These are phyloP conservation scores for Podospora conica DNA, from an alignment of 495 filamentous ascomycete species.

Conservation along the genomic window DNA sequence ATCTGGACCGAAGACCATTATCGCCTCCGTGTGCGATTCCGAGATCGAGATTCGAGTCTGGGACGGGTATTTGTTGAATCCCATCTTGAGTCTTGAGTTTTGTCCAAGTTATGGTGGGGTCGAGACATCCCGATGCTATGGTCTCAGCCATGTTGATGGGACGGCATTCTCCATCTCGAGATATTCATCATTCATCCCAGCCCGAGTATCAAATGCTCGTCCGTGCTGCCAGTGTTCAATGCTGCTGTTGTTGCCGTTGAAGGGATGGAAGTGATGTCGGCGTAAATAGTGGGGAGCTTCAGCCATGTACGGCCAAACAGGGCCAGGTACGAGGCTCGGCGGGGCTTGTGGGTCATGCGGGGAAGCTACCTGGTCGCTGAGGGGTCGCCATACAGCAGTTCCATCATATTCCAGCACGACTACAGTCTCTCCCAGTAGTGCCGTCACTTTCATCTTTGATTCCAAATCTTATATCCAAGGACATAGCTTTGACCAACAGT, in stretches of 20 bases:
- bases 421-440: neutral
- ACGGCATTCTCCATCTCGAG: neutral
- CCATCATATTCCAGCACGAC: neutral
- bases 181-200: neutral
- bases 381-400: no score
- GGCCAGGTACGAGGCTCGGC: no score
- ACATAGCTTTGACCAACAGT: neutral
- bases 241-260: neutral
- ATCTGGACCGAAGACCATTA: neutral
- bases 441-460: neutral
- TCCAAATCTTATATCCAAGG: neutral
- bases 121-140: no score
- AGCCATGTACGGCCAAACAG: no score
- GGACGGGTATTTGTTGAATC: neutral
- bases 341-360: no score
- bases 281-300: neutral
- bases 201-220: neutral
- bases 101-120: neutral
- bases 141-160: neutral
- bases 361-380: slow-evolving; percentile 5
- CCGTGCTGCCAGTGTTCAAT: neutral
- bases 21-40: neutral
- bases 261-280: neutral
- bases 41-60: neutral
- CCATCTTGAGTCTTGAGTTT: no score